Evolutionary conservation across 2,329 filamentous ascomycete genomes (phyloP).

Genomic region (Fusarium sulawesiense): DNA sequence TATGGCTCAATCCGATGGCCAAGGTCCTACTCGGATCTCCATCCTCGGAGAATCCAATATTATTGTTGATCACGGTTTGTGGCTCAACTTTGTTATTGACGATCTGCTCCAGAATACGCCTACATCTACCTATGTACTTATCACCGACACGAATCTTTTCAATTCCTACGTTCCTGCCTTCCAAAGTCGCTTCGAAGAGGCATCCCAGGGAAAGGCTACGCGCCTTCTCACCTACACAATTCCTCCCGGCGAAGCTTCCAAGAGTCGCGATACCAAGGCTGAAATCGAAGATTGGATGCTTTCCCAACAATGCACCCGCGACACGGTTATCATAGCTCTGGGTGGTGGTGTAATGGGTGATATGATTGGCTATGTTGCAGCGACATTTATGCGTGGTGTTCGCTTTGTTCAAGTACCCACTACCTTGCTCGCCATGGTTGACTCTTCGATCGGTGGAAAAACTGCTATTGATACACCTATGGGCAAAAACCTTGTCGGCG

Average conservation of each 20-base stretch:
- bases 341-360: slow-evolving; percentile 98
- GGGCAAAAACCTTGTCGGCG: slow-evolving; percentile 94
- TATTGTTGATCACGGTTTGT: slow-evolving; percentile 90
- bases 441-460: slow-evolving; percentile 98
- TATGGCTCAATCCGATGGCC: slow-evolving; percentile 45
- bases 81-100: slow-evolving; percentile 81
- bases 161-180: slow-evolving; percentile 85
- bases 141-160: slow-evolving; percentile 94
- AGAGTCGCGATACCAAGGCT: slow-evolving; percentile 91
- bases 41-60: slow-evolving; percentile 93
- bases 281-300: slow-evolving; percentile 99
- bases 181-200: slow-evolving; percentile 55
- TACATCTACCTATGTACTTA: slow-evolving; percentile 93
- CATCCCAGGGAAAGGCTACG: slow-evolving; percentile 52
- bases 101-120: slow-evolving; percentile 82
- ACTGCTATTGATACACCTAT: slow-evolving; percentile 96
- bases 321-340: slow-evolving; percentile 93
- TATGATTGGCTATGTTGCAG: slow-evolving; percentile 96
- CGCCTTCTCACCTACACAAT: slow-evolving; percentile 88
- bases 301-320: slow-evolving; percentile 88
- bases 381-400: slow-evolving; percentile 98
- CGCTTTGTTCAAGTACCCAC: slow-evolving; percentile 97
- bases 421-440: slow-evolving; percentile 94
- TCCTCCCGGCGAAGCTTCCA: slow-evolving; percentile 91
- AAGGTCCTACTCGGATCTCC: slow-evolving; percentile 70